phyloP scores from a whole-genome alignment of 2,329 filamentous ascomycete species.

The Trichoderma polysporum region DNA sequence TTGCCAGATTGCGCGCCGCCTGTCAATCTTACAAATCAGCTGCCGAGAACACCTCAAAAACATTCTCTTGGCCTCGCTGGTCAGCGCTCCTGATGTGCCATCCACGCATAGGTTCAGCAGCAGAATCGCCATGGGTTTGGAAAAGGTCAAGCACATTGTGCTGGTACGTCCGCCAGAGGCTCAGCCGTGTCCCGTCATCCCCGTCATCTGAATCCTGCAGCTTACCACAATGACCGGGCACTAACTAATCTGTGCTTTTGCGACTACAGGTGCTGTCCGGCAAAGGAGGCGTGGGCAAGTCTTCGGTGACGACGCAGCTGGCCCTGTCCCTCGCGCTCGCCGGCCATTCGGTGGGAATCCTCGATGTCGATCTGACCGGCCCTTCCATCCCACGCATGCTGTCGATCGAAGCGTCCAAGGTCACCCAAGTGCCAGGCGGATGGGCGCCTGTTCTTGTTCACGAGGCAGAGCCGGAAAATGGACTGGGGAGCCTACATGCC shows the following conservation, averaged over 20 bases:
- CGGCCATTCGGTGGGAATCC: conserved; percentile 86
- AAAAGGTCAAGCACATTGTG: conserved; percentile 72
- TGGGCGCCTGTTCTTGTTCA: conserved; percentile 92
- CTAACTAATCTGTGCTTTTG: neutral
- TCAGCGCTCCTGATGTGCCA: neutral
- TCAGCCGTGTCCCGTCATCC: neutral
- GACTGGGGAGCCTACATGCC: conserved; percentile 67
- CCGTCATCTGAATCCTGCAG: neutral
- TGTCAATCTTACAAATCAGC: conserved; percentile 22
- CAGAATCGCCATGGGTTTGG: conserved; percentile 35
- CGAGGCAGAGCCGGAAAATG: conserved; percentile 49
- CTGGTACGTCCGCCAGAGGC: conserved; percentile 51
- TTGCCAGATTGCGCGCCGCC: conserved; percentile 16
- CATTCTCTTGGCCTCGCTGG: neutral
- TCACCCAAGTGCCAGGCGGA: conserved; percentile 85
- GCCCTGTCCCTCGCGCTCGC: conserved; percentile 83
- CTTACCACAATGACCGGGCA: neutral
- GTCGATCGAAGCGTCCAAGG: conserved; percentile 82
- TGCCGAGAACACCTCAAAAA: neutral
- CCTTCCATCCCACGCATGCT: conserved; percentile 96
- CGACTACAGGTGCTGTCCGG: conserved; percentile 72
- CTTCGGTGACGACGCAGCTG: conserved; percentile 93
- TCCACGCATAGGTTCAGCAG: conserved; percentile 2
- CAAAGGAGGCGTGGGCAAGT: conserved; percentile 98
- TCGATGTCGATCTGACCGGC: conserved; percentile 94